These are phyloP conservation scores for Coemansia sp. DNA, from an alignment of 192 early-diverging fungal genomes.

Conservation along the genomic window DNA sequence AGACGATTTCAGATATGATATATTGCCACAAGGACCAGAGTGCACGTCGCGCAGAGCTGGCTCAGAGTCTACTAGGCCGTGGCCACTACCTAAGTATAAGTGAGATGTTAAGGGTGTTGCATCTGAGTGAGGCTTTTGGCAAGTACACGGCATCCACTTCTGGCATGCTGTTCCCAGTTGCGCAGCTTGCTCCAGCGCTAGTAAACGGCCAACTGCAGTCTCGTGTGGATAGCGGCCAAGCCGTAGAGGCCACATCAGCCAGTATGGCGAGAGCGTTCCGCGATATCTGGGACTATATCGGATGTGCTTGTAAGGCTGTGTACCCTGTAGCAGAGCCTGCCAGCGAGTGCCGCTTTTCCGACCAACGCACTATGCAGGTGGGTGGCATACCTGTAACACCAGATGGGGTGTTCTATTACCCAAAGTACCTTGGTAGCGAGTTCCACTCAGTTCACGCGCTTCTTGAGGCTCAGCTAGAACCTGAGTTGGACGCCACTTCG, in stretches of 20 bases:
- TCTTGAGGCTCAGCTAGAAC: background rate
- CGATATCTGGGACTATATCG: background rate
- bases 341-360: background rate
- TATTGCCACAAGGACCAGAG: background rate
- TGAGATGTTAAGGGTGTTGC: background rate
- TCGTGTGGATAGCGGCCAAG: background rate
- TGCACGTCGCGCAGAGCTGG: slow-evolving; percentile 1
- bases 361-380: background rate
- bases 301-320: background rate
- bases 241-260: background rate
- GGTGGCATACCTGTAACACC: background rate
- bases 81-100: background rate
- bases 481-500: background rate
- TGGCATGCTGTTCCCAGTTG: background rate
- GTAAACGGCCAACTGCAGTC: background rate
- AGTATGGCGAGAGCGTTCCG: slow-evolving; percentile 3
- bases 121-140: background rate
- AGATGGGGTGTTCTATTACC: slow-evolving; percentile 1
- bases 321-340: background rate
- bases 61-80: background rate
- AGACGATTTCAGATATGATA: background rate
- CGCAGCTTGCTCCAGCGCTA: background rate
- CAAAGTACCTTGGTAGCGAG: background rate
- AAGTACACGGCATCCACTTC: background rate
- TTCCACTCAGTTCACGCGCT: background rate